A percentile compares a stretch with the other conserved stretches of the same genome.
These are phyloP conservation scores for Paramecium bursaria DNA, from an alignment of 73 alveolate species.

Conservation along the genomic window DNA sequence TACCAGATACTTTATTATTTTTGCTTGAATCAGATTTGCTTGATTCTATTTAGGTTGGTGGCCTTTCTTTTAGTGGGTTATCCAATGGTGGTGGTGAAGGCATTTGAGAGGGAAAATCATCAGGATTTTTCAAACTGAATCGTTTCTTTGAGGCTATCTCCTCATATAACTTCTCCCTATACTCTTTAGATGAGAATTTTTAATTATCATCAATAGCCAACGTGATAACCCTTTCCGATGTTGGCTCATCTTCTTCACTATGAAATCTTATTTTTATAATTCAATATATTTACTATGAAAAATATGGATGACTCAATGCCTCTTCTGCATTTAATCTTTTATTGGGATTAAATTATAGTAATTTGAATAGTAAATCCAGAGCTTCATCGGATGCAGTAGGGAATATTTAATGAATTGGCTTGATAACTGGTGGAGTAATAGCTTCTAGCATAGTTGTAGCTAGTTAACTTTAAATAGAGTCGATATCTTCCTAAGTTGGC, in stretches of 20 bases:
- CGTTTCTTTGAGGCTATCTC: slow-evolving; percentile 84
- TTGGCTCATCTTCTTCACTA: slow-evolving; percentile 87
- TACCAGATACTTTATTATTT: slow-evolving; percentile 14
- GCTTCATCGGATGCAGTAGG: slow-evolving; percentile 89
- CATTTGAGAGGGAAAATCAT: slow-evolving; percentile 12
- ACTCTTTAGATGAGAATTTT: slow-evolving; percentile 84
- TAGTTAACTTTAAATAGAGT: slow-evolving; percentile 78
- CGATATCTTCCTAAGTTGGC: slow-evolving; percentile 86
- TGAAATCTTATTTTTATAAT: slow-evolving; percentile 70
- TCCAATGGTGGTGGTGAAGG: slow-evolving; percentile 55
- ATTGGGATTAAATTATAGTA: slow-evolving; percentile 82
- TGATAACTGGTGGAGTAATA: slow-evolving; percentile 78
- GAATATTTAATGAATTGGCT: slow-evolving; percentile 72
- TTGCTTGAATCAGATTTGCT: neutral
- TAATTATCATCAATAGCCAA: slow-evolving; percentile 86
- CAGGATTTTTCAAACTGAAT: slow-evolving; percentile 25
- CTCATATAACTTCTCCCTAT: slow-evolving; percentile 85
- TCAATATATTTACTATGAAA: slow-evolving; percentile 72
- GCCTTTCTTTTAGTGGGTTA: slow-evolving; percentile 8
- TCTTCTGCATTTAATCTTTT: slow-evolving; percentile 86
- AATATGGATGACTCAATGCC: slow-evolving; percentile 88
- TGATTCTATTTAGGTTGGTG: slow-evolving; percentile 15
- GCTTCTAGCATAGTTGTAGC: slow-evolving; percentile 88
- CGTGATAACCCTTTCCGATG: slow-evolving; percentile 79
- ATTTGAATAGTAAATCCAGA: slow-evolving; percentile 74